Evolutionary conservation across 2,329 filamentous ascomycete genomes (phyloP).

Genomic region (Macroventuria anomochaeta): DNA sequence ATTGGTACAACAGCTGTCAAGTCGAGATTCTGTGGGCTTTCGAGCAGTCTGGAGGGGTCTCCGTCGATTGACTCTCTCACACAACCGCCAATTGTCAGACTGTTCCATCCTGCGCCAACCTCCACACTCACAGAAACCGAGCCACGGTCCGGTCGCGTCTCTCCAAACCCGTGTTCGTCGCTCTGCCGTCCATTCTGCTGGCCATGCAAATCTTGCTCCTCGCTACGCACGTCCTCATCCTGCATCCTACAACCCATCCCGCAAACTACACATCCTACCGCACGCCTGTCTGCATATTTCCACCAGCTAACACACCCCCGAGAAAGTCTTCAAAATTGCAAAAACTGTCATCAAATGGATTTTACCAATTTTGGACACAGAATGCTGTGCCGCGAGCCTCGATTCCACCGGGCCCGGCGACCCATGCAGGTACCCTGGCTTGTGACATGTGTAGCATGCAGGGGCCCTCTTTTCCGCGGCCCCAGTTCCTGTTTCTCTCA

Average conservation of each 20-base stretch:
- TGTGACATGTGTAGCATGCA: conserved; percentile 14
- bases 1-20: too few relatives aligned
- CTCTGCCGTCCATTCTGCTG: conserved; percentile 10
- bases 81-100: too few relatives aligned
- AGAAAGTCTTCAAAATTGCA: neutral
- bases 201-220: conserved; percentile 15
- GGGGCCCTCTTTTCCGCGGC: conserved; percentile 7
- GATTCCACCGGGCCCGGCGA: neutral
- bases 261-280: neutral
- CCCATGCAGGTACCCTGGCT: conserved; percentile 17
- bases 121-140: neutral
- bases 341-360: neutral
- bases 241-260: neutral
- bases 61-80: too few relatives aligned
- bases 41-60: too few relatives aligned
- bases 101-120: neutral
- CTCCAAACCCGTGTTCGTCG: conserved; percentile 1
- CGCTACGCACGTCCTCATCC: conserved; percentile 11
- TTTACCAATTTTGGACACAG: neutral
- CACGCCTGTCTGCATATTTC: conserved; percentile 3
- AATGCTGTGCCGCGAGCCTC: conserved; percentile 11
- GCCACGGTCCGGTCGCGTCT: neutral
- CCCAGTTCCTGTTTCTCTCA: neutral
- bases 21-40: too few relatives aligned
- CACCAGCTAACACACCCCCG: conserved; percentile 17